Base-by-base conservation (phyloP, 352 stramenopile genomes). In the Phytophthora syringae region DNA sequence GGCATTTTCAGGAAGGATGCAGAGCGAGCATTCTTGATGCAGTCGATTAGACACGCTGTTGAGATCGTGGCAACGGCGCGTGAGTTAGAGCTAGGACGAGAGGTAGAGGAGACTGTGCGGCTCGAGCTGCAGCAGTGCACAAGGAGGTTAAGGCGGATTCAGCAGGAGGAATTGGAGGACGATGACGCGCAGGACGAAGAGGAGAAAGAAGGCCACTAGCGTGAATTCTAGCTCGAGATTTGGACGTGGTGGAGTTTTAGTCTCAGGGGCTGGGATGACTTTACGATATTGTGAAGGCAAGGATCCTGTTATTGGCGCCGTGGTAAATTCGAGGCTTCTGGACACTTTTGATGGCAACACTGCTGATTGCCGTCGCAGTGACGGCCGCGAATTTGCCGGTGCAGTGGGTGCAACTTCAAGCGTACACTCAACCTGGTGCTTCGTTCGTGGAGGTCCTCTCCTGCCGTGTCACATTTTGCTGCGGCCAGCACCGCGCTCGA, bases 401-500 rank as follows among this genome's bases (percentile, higher is more conserved):
- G 9, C 27, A 32, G 9, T 32, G 10, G 34, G 10, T 40, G 34
- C 34, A 40, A 40, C 34, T 40, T 40, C 34, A 40, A 40, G 34
- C 34, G 16, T 42, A 60, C 58, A 66, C 50, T 60, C 49, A 58
- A 52, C 21, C 13, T 20, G 32, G n/a, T 47, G 28, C 50, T 45
- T n/a, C 39, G 39, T 3, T 59, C 58, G 58, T 54, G 48, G 49
- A 5, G 43, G 43, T 55, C 27, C n/a, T n/a, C n/a, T 20, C 20
- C 16, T 52, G 58, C 48, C 58, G 42, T 66, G 58, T 66, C 58
- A 66, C 58, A 65, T 60, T 59, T 45, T 57, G 25, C 24, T n/a
- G 34, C 24, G n/a, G 55, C 42, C 54, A 21, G 44, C 55, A 56
- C 44, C 55, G 44, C 43, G 15, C 36, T n/a, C n/a, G 50, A 60